Conservation (phyloP, 1,284 basidiomycete genomes). For the Abortiporus biennis region DNA sequence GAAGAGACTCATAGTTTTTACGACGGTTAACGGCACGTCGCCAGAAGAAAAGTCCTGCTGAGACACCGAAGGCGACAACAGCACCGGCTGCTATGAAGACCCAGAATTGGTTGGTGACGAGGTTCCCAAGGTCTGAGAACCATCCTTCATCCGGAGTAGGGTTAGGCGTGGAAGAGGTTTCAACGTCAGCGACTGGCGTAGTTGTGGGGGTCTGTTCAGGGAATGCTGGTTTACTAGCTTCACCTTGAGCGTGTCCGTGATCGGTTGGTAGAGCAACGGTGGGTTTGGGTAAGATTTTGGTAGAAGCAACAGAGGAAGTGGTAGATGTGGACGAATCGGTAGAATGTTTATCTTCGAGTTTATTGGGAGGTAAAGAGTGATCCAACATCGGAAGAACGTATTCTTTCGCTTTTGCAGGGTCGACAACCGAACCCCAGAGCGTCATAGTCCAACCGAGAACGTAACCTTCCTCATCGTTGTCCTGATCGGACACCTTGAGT, state of each 20-base stretch:
- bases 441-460: slow-evolving; percentile 92
- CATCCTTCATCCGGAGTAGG: slow-evolving; percentile 79
- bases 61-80: slow-evolving; percentile 66
- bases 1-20: slow-evolving; percentile 65
- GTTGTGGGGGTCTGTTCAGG: slow-evolving; percentile 26
- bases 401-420: slow-evolving; percentile 59
- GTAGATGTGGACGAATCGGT: slow-evolving; percentile 29
- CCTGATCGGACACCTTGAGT: slow-evolving; percentile 78
- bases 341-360: slow-evolving; percentile 15
- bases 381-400: slow-evolving; percentile 60
- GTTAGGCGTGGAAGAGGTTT: slow-evolving; percentile 23
- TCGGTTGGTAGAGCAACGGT: slow-evolving; percentile 85
- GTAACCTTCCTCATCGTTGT: slow-evolving; percentile 55
- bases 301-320: slow-evolving; percentile 32
- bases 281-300: slow-evolving; percentile 75
- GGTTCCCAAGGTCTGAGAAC: slow-evolving; percentile 76
- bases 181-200: slow-evolving; percentile 24
- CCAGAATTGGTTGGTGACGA: slow-evolving; percentile 79
- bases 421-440: slow-evolving; percentile 89
- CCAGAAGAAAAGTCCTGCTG: slow-evolving; percentile 65
- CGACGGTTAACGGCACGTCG: slow-evolving; percentile 47
- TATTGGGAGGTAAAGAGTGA: slow-evolving; percentile 46
- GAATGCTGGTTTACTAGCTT: slow-evolving; percentile 64
- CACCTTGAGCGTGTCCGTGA: slow-evolving; percentile 68
- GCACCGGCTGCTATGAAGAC: slow-evolving; percentile 72